Conservation (phyloP, 768 basidiomycete genomes). For the Tricholomella constricta region DNA sequence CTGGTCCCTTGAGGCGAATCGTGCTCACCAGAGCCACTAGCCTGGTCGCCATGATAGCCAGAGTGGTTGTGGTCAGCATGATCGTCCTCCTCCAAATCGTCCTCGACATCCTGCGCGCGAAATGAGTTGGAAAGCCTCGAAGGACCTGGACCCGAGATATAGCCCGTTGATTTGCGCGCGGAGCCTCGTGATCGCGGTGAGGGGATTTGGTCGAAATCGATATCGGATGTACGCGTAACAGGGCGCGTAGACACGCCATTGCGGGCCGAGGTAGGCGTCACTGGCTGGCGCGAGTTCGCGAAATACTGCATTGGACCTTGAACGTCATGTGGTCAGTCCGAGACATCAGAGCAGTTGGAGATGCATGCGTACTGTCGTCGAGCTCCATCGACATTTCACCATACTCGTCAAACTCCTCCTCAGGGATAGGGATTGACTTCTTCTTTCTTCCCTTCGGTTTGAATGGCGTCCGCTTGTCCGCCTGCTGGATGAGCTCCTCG, state of each 20-base stretch:
- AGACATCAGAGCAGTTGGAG: neutral
- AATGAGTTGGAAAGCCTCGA: conserved; percentile 43
- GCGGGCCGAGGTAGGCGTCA: conserved; percentile 43
- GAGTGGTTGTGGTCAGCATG: conserved; percentile 22
- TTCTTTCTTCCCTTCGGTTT: conserved; percentile 53
- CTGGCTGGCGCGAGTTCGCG: conserved; percentile 39
- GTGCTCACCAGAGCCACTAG: conserved; percentile 20
- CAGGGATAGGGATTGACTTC: conserved; percentile 36
- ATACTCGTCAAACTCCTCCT: conserved; percentile 40
- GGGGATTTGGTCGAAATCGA: conserved; percentile 64
- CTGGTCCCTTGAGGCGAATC: conserved; percentile 36
- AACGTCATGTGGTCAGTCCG: conserved; percentile 18
- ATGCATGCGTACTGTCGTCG: conserved; percentile 56
- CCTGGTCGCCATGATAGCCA: conserved; percentile 32
- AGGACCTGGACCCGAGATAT: conserved; percentile 39
- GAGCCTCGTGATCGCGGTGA: conserved; percentile 48
- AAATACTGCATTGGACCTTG: conserved; percentile 48
- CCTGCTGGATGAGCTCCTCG: conserved; percentile 71
- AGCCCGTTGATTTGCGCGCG: conserved; percentile 30
- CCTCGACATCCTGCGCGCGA: conserved; percentile 29
- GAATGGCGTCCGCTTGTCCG: conserved; percentile 66
- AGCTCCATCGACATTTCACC: conserved; percentile 83
- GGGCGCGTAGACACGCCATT: conserved; percentile 45
- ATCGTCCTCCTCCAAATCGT: conserved; percentile 22
- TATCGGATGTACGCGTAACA: conserved; percentile 51